Conservation (phyloP, 176 grass and related monocot genomes). For the Puccinellia tenuiflora region DNA sequence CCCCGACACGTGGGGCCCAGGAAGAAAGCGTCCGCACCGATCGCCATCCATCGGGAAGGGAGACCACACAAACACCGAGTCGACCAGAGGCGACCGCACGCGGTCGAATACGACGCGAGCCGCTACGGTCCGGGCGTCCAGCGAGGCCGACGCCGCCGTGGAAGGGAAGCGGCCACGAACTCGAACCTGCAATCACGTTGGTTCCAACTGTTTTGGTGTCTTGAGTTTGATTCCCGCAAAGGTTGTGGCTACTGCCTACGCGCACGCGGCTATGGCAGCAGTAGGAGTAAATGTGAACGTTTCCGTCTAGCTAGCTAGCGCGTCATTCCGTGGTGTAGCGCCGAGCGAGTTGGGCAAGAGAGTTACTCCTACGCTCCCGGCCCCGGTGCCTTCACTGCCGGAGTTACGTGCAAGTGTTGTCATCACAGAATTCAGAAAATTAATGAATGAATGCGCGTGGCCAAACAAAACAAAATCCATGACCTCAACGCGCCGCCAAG, state of each 20-base stretch:
- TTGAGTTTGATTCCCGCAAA: not conserved
- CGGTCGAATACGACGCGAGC: not conserved
- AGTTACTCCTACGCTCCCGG: not conserved
- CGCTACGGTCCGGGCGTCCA: conserved; percentile 27
- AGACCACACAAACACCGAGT: not conserved
- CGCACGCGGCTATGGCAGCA: too few species aligned
- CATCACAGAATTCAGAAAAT: not conserved
- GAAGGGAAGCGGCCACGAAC: not conserved
- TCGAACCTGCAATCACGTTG: not conserved
- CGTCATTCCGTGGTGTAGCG: not conserved
- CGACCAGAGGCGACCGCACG: not conserved
- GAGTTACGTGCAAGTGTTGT: not conserved
- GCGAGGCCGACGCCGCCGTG: not conserved
- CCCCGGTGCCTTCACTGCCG: not conserved
- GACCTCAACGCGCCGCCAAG: not conserved
- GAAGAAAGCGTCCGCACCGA: not conserved
- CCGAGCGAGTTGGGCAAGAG: not conserved
- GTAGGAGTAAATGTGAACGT: not conserved
- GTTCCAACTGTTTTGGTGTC: not conserved
- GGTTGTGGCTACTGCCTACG: not conserved
- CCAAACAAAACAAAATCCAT: not conserved
- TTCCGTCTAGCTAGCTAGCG: too few species aligned
- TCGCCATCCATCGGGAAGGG: too few species aligned
- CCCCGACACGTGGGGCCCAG: not conserved
- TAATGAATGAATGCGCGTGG: not conserved